Evolutionary conservation across 2,329 filamentous ascomycete species (phyloP), one percentile per base, ranked within the genome.

Genomic region (Phaeosphaeria sp.): DNA sequence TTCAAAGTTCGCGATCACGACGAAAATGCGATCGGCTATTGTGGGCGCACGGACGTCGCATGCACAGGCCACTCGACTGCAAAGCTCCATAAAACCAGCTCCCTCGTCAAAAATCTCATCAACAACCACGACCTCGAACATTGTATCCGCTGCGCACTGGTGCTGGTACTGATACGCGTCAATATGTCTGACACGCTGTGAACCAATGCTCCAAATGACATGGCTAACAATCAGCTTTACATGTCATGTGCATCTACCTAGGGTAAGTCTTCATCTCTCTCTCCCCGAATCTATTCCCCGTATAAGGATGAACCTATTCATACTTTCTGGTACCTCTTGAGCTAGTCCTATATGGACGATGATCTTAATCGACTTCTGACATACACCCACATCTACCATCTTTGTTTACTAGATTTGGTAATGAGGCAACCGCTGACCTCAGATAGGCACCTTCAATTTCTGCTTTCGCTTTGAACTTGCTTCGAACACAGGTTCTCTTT

Each of bases 251-350:
- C 42, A 36, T 10, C 11, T 25, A 3, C 42, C 30, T 46, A 5
- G 25, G 51, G 52, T 54, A 54, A 33, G 52, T 54, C 50, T 15
- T 13, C 2, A n/a, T 11, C 15, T 23, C 18, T 1, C 4, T 44
- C 18, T 15, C 52, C 18, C 1, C 27, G 13, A 30, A n/a, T 13
- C 20, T 5, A 41, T 21, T 30, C 18, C 44, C 22, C 17, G 51
- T 54, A 60, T 51, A 67, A 63, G 63, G 67, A 67, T 66, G 66
- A 68, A 57, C 54, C 51, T 55, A 64, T 65, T 62, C 58, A 58
- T 56, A 57, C 54, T 64, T 69, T 69, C 65, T 96, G 92, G 92
- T 20, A 96, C 92, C 93, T 96, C 93, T 96, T 95, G 62, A 64
- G 64, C 69, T 67, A 69, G 88, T 83, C 62, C 62, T 65, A 63